Base-by-base conservation (phyloP, 768 basidiomycete genomes). In the Phaffia tasmanica region DNA sequence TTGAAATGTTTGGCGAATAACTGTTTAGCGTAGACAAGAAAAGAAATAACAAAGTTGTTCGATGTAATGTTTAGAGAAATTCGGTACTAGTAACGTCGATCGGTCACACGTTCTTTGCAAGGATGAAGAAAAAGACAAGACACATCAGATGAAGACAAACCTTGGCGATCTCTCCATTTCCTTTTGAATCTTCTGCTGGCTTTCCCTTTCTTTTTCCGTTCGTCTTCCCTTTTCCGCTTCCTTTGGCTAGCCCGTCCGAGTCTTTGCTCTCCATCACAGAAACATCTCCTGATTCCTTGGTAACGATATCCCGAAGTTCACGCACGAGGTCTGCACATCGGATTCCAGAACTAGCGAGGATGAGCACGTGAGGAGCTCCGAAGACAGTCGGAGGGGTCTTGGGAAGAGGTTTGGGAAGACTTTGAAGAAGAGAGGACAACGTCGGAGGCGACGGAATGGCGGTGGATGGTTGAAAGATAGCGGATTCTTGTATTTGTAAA, bases 1-100 rank as follows among this genome's bases (percentile, higher is more conserved):
- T 69, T 69, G 63, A 69, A 69, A 55, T 69, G 67, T 29, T 69
- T 69, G 16, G 67, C 67, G 30, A 69, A 69, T 21, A 69, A 63
- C 63, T 67, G 51, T 7, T 19, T 16, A 48, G 47, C 8, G 59
- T 2, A 9, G 7, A 23, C 42, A 49, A 61, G 29, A 25, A 2
- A 2, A 48, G 6, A 49, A 47, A 49, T 6, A 49, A 47, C 23
- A 46, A n/a, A 15, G 46, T 46, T 49, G 59, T 15, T 23, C 23
- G 23, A 58, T 48, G 25, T 46, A 18, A 29, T 5, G 35, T 42
- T 42, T 11, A 42, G n/a, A 19, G n/a, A 29, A 25, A 42, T 14
- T 4, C 19, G 6, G 25, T 19, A 27, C 7, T 1, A 16, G 3
- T 1, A 21, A 48, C 42, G 47, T 46, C 59, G 19, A 7, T 21